Conservation (phyloP, 2,329 filamentous ascomycete species). For the Arthrobotrys sphaeroides region DNA sequence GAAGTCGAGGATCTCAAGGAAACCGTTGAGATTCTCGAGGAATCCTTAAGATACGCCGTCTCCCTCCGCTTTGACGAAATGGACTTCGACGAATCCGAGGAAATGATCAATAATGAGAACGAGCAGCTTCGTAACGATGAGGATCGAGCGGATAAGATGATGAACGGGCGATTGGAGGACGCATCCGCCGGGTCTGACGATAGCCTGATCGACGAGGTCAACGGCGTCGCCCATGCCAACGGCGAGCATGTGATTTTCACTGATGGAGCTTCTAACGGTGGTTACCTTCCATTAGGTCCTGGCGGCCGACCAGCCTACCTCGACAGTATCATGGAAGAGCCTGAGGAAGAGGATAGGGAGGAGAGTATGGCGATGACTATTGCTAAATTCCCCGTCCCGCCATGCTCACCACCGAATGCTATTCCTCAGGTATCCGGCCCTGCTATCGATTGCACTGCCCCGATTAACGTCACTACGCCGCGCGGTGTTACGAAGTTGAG, state of each 20-base stretch:
- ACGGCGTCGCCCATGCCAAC: slow-evolving; percentile 17
- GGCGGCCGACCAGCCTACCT: slow-evolving; percentile 29
- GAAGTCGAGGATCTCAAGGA: slow-evolving; percentile 47
- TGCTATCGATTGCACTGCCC: neutral
- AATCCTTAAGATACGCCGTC: slow-evolving; percentile 44
- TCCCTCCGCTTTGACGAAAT: slow-evolving; percentile 23
- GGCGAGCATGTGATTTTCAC: slow-evolving; percentile 36
- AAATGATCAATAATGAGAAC: slow-evolving; percentile 1
- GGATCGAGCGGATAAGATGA: slow-evolving; percentile 45
- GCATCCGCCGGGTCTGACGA: slow-evolving; percentile 40
- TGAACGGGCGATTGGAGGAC: slow-evolving; percentile 50
- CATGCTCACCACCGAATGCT: neutral
- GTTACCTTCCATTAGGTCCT: slow-evolving; percentile 17
- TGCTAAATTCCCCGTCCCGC: slow-evolving; percentile 1
- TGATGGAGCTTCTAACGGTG: slow-evolving; percentile 42
- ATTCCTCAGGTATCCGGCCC: neutral
- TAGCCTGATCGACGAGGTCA: slow-evolving; percentile 50
- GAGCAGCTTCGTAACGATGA: slow-evolving; percentile 35
- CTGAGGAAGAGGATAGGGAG: slow-evolving; percentile 38
- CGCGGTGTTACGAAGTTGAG: slow-evolving; percentile 38
- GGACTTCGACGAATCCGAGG: slow-evolving; percentile 17
- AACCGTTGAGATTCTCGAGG: slow-evolving; percentile 46
- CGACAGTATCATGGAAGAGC: slow-evolving; percentile 51
- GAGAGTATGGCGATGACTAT: slow-evolving; percentile 1
- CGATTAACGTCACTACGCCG: neutral